Conservation (phyloP, 78 protist genomes). For the Speleostelium caveatum region DNA sequence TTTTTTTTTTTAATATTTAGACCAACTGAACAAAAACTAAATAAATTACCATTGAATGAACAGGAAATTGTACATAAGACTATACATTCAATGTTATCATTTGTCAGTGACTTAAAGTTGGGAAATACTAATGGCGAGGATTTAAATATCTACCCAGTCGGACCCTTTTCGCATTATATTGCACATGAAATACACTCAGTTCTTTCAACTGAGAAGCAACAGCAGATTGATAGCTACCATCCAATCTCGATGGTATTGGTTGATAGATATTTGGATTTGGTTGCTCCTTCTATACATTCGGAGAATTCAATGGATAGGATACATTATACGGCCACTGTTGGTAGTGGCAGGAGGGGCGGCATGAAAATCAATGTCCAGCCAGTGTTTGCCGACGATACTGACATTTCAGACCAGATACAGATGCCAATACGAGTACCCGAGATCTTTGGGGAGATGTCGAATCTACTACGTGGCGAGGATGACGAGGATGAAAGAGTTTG, state of each 20-base stretch:
- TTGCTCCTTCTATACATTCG: conserved; percentile 55
- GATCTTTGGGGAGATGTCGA: conserved; percentile 8
- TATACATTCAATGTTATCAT: conserved; percentile 63
- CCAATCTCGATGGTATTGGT: conserved; percentile 48
- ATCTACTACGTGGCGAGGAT: too few species aligned
- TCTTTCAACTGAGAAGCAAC: not conserved
- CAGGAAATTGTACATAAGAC: conserved; percentile 49
- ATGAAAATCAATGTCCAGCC: too few species aligned
- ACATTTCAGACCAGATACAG: too few species aligned
- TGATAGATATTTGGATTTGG: conserved; percentile 61
- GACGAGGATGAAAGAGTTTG: conserved; percentile 23
- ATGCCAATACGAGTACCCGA: not conserved
- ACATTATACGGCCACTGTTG: not conserved
- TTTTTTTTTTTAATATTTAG: not conserved
- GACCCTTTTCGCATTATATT: conserved; percentile 36
- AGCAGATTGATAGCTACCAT: conserved; percentile 54
- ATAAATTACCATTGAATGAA: conserved; percentile 13
- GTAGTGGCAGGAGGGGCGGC: not conserved
- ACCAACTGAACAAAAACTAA: conserved; percentile 32
- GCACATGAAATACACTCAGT: conserved; percentile 35
- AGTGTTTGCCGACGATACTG: too few species aligned
- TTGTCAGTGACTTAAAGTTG: conserved; percentile 32
- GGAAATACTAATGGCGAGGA: conserved; percentile 56
- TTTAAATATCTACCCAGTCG: conserved; percentile 44
- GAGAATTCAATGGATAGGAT: conserved; percentile 69